phyloP scores from a whole-genome alignment of 768 basidiomycete genomes.

The Tulasnella sp. region DNA sequence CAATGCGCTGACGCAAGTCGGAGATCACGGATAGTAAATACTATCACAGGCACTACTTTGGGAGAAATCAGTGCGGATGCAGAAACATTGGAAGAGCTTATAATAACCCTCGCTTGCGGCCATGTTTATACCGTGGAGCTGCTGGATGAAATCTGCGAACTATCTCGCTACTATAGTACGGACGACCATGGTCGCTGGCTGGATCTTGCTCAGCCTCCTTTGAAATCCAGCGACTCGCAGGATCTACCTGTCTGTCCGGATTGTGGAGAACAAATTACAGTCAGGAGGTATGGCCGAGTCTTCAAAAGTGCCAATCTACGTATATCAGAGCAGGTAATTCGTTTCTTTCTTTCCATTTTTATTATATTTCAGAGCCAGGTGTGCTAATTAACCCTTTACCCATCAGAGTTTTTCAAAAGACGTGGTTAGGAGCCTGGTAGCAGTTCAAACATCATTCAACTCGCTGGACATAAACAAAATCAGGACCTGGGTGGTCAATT shows the following conservation, averaged over 20 bases:
- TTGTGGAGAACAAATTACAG: constrained; percentile 44
- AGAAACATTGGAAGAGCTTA: constrained; percentile 34
- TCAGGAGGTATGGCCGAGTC: constrained; percentile 46
- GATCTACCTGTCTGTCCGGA: constrained; percentile 46
- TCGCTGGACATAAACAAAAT: too few relatives aligned
- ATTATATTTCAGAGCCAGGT: not conserved
- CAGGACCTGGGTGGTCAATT: too few relatives aligned
- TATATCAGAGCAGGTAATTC: constrained; percentile 38
- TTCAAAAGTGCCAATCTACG: constrained; percentile 51
- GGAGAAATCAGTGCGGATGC: constrained; percentile 28
- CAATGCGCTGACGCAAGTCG: constrained; percentile 33
- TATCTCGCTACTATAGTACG: constrained; percentile 39
- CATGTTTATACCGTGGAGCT: constrained; percentile 62
- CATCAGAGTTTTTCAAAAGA: constrained; percentile 5
- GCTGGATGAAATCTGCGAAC: constrained; percentile 46
- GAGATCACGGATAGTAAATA: constrained; percentile 39
- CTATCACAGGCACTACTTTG: constrained; percentile 40
- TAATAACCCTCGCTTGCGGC: constrained; percentile 47
- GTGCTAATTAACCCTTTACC: not conserved
- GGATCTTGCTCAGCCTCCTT: constrained; percentile 32
- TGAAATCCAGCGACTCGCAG: constrained; percentile 28
- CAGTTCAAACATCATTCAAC: too few relatives aligned
- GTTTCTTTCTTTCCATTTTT: too few relatives aligned
- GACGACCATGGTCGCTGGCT: constrained; percentile 32
- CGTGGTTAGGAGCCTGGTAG: too few relatives aligned